Conservation (phyloP, 2,329 filamentous ascomycete species). For the Ophiostoma perfectum region DNA sequence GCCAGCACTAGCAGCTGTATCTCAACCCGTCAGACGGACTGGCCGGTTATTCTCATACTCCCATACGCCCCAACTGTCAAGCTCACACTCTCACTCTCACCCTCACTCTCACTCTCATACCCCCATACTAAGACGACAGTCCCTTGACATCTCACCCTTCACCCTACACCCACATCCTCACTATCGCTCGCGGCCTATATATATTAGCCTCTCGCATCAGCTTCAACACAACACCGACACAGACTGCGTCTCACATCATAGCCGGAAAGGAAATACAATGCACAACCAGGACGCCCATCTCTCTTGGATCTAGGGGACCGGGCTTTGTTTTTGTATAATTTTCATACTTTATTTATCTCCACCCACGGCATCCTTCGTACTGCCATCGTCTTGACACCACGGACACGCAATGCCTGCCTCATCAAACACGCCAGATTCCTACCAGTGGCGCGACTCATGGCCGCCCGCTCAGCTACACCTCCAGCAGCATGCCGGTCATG, state of each 20-base stretch:
- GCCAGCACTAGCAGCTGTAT: too few relatives aligned
- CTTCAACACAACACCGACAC: not conserved
- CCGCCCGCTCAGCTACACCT: conserved; percentile 48
- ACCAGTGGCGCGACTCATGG: conserved; percentile 42
- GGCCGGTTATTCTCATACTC: too few relatives aligned
- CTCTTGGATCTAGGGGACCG: conserved; percentile 1
- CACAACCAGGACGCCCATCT: not conserved
- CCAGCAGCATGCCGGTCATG: conserved; percentile 30
- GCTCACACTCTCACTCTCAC: not conserved
- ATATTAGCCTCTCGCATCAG: not conserved
- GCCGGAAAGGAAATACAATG: not conserved
- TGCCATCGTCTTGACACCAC: not conserved
- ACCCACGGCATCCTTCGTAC: too few relatives aligned
- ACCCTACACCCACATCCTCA: not conserved
- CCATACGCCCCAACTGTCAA: not conserved
- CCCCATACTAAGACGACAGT: too few relatives aligned
- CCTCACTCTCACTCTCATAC: not conserved
- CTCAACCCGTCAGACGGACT: too few relatives aligned
- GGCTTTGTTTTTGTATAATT: not conserved
- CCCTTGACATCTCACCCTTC: not conserved
- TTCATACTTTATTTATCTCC: not conserved
- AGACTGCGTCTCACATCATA: not conserved
- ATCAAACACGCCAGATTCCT: conserved; percentile 21
- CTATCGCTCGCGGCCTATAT: not conserved
- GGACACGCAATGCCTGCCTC: conserved; percentile 33